Conservation (phyloP, 1,284 basidiomycete genomes). For the Pascua guehoae region DNA sequence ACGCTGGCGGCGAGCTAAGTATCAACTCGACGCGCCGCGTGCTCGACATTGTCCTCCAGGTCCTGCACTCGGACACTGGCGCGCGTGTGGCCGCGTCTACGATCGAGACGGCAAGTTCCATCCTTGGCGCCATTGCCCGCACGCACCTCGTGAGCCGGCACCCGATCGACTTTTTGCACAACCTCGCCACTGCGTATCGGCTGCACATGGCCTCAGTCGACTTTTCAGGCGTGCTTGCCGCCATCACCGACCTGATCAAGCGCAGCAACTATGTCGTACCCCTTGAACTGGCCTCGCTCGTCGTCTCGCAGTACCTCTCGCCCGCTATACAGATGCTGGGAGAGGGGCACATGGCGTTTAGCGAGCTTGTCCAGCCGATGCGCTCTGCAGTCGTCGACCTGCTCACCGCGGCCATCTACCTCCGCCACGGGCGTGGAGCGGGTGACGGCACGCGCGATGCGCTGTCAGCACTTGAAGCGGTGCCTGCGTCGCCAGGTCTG, state of each 20-base stretch:
- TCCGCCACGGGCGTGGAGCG: slow-evolving; percentile 54
- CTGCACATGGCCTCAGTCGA: slow-evolving; percentile 58
- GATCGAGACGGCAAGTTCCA: slow-evolving; percentile 18
- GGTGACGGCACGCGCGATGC: slow-evolving; percentile 49
- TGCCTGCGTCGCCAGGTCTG: slow-evolving; percentile 58
- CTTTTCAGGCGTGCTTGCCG: slow-evolving; percentile 61
- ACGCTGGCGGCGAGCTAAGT: slow-evolving; percentile 58
- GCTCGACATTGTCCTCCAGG: slow-evolving; percentile 59
- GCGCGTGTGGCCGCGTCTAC: not conserved
- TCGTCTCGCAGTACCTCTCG: slow-evolving; percentile 60
- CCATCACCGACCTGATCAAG: slow-evolving; percentile 54
- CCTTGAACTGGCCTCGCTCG: slow-evolving; percentile 55
- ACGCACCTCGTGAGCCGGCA: slow-evolving; percentile 49
- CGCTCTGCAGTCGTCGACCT: slow-evolving; percentile 58
- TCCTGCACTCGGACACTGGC: slow-evolving; percentile 52
- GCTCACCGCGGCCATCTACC: slow-evolving; percentile 56
- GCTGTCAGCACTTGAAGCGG: slow-evolving; percentile 59
- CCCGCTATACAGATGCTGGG: slow-evolving; percentile 58
- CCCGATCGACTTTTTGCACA: slow-evolving; percentile 57
- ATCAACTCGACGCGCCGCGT: slow-evolving; percentile 54
- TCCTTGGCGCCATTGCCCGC: slow-evolving; percentile 30
- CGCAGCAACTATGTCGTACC: slow-evolving; percentile 23
- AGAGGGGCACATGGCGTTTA: slow-evolving; percentile 56
- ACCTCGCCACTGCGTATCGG: slow-evolving; percentile 60
- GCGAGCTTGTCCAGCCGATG: slow-evolving; percentile 49